Percentiles rank a stretch among this genome's conserved stretches.
These are phyloP conservation scores for Vigna nakashimae DNA, from an alignment of 306 rosid genomes.

Conservation along the genomic window DNA sequence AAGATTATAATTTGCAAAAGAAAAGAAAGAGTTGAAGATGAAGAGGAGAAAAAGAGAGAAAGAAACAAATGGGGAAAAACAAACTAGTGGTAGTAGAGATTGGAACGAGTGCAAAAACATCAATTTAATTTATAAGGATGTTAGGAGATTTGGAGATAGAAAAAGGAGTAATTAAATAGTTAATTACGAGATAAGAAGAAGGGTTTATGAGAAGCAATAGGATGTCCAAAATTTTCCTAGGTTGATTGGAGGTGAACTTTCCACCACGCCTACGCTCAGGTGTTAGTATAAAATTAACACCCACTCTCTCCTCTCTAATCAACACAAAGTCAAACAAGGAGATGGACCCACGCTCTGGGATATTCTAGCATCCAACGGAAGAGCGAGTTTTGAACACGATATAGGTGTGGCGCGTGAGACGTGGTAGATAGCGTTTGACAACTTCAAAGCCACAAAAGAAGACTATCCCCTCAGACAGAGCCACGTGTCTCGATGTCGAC, in stretches of 20 bases:
- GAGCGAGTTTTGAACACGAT: constrained; percentile 1
- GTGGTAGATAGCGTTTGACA: constrained; percentile 41
- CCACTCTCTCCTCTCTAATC: no score
- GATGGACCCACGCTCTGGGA: no score
- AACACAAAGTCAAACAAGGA: no score
- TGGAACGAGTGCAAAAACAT: not conserved
- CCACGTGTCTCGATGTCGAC: constrained; percentile 52
- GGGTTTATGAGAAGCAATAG: not conserved
- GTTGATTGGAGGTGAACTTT: not conserved
- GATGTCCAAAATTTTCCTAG: not conserved
- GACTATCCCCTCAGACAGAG: not conserved
- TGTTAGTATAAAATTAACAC: no score
- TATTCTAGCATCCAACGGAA: no score
- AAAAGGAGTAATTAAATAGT: not conserved
- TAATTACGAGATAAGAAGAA: not conserved
- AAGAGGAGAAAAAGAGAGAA: not conserved
- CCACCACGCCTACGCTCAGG: no score
- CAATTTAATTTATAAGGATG: not conserved
- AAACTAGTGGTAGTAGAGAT: not conserved
- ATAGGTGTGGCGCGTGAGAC: not conserved
- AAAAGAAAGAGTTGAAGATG: no score
- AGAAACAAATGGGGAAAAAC: no score
- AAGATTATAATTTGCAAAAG: not conserved
- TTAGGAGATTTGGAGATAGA: not conserved
- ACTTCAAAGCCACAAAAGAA: constrained; percentile 52